phyloP scores from a whole-genome alignment of 352 stramenopile species.

The Peronospora belbahrii region DNA sequence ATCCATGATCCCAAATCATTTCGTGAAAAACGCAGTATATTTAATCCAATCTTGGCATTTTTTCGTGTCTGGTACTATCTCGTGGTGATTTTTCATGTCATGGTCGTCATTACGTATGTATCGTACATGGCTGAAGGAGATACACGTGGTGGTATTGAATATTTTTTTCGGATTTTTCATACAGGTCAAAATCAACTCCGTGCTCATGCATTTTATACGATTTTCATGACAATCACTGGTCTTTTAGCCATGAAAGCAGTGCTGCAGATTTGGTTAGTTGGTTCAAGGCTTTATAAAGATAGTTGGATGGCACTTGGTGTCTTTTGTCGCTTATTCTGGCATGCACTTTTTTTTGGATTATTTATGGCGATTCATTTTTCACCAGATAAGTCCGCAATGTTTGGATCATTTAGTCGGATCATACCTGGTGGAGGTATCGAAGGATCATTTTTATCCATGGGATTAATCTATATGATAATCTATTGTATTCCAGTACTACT shows the following conservation, averaged over 20 bases:
- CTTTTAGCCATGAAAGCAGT: constrained; percentile 58
- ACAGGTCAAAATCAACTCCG: constrained; percentile 46
- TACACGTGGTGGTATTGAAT: constrained; percentile 34
- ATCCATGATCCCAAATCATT: constrained; percentile 79
- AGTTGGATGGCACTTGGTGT: constrained; percentile 49
- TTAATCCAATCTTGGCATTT: constrained; percentile 78
- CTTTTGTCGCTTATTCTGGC: constrained; percentile 64
- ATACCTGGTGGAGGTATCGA: constrained; percentile 39
- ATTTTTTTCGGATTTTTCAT: constrained; percentile 61
- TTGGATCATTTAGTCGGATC: constrained; percentile 36
- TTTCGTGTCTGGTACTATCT: constrained; percentile 83
- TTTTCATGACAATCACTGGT: constrained; percentile 53
- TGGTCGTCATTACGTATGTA: constrained; percentile 64
- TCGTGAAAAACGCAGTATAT: constrained; percentile 80
- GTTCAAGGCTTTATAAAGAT: constrained; percentile 57
- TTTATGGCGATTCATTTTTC: constrained; percentile 58
- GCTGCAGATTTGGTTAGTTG: constrained; percentile 72
- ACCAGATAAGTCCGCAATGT: constrained; percentile 39
- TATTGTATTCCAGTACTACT: constrained; percentile 58
- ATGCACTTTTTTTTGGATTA: constrained; percentile 61
- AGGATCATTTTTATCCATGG: constrained; percentile 56
- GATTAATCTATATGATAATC: constrained; percentile 42
- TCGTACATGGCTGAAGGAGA: constrained; percentile 56
- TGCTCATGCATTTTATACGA: constrained; percentile 59
- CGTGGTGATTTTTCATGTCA: constrained; percentile 58